Evolutionary conservation across 306 rosid species (phyloP).

Genomic region (Albizia julibrissin): DNA sequence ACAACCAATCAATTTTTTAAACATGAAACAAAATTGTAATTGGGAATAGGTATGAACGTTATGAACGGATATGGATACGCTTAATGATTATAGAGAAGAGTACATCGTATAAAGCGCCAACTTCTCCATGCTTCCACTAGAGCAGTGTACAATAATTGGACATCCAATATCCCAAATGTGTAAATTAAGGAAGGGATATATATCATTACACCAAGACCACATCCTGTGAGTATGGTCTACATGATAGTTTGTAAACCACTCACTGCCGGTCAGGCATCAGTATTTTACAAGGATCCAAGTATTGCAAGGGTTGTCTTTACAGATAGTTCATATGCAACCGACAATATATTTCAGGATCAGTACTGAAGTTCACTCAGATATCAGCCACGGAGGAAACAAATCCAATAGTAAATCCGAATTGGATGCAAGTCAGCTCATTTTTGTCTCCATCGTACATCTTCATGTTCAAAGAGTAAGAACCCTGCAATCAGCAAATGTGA

Average conservation of each 20-base stretch:
- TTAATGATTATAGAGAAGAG: constrained; percentile 5
- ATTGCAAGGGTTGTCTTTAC: constrained; percentile 25
- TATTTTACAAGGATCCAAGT: constrained; percentile 19
- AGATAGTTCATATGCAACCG: constrained; percentile 21
- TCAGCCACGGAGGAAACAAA: constrained; percentile 67
- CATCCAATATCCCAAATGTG: not conserved
- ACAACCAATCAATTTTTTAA: constrained; percentile 24
- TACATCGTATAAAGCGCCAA: not conserved
- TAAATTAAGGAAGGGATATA: too few relatives aligned
- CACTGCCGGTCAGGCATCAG: not conserved
- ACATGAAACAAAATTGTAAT: not conserved
- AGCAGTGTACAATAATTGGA: not conserved
- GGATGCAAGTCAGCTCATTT: constrained; percentile 65
- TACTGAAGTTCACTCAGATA: constrained; percentile 41
- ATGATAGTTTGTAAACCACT: constrained; percentile 16
- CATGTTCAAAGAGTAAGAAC: constrained; percentile 75
- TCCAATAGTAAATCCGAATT: constrained; percentile 69
- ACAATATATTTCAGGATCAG: constrained; percentile 20
- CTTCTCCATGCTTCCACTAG: not conserved
- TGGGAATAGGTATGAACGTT: not conserved
- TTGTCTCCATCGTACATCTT: constrained; percentile 58
- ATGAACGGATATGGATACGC: constrained; percentile 9
- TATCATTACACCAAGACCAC: not conserved
- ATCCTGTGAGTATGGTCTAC: not conserved
- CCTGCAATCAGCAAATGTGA: constrained; percentile 48